Evolutionary conservation across 2,329 filamentous ascomycete genomes (phyloP).

Genomic region (Aureobasidium melanogenum): DNA sequence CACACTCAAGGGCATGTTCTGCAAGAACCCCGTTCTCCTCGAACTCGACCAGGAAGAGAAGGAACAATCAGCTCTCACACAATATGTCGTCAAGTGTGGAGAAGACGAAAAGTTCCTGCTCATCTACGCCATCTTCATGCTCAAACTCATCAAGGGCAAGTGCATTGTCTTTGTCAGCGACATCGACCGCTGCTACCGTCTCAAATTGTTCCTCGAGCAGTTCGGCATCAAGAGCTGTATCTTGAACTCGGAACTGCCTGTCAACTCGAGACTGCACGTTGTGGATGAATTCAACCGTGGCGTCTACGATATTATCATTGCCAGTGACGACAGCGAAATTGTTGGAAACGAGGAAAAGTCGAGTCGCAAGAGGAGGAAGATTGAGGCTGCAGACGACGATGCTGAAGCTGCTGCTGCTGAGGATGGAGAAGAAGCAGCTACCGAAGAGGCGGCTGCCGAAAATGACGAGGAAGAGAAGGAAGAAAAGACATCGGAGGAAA

Average conservation of each 20-base stretch:
- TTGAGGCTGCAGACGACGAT: conserved; percentile 12
- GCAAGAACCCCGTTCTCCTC: conserved; percentile 67
- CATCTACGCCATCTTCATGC: conserved; percentile 88
- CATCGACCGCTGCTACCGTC: conserved; percentile 78
- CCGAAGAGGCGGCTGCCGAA: conserved; percentile 15
- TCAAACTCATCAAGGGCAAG: conserved; percentile 89
- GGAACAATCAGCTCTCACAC: conserved; percentile 40
- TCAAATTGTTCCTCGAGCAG: conserved; percentile 94
- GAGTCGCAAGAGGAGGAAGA: conserved; percentile 21
- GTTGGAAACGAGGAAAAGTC: conserved; percentile 53
- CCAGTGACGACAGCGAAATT: conserved; percentile 83
- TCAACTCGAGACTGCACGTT: conserved; percentile 87
- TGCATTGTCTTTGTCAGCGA: conserved; percentile 77
- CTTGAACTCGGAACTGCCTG: conserved; percentile 85
- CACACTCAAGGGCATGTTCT: conserved; percentile 75
- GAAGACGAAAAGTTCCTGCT: conserved; percentile 96
- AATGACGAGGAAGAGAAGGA: conserved; percentile 23
- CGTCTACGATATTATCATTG: conserved; percentile 96
- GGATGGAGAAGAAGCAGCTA: conserved; percentile 15
- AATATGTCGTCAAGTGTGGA: conserved; percentile 78
- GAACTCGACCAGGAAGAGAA: conserved; percentile 77
- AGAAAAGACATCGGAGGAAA: conserved; percentile 30
- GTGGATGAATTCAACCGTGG: conserved; percentile 96
- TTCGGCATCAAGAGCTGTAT: conserved; percentile 92
- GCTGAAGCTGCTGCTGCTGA: conserved; percentile 18